phyloP scores from a whole-genome alignment of 164 flowering plant genomes.

The Stephania yunnanensis region DNA sequence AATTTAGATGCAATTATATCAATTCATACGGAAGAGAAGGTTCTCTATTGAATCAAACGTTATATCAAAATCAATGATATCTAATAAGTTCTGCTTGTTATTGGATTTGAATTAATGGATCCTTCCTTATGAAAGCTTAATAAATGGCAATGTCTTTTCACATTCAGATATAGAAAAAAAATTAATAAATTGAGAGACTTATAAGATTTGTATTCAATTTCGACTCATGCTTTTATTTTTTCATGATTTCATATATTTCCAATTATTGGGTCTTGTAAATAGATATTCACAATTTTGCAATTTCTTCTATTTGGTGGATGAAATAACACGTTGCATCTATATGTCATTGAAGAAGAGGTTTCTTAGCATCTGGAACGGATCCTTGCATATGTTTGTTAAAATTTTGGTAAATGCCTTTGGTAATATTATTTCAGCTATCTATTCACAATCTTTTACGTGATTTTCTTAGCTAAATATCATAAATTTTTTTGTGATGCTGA shows the following conservation, averaged over 20 bases:
- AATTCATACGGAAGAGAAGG: too few species aligned
- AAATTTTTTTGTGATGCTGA: background rate
- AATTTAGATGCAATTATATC: too few species aligned
- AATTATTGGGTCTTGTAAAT: background rate
- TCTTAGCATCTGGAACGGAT: background rate
- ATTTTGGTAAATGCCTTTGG: background rate
- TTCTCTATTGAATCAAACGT: too few species aligned
- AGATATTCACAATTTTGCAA: background rate
- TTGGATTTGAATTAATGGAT: too few species aligned
- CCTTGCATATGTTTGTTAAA: background rate
- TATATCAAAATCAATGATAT: too few species aligned
- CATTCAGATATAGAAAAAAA: background rate
- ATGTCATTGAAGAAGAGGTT: too few species aligned
- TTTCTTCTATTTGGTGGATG: background rate
- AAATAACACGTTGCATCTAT: background rate
- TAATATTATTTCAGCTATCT: background rate
- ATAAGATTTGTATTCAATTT: too few species aligned
- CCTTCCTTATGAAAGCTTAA: background rate
- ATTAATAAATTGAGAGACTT: background rate
- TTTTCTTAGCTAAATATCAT: background rate
- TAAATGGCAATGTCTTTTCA: background rate
- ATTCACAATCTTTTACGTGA: background rate
- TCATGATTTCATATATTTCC: background rate
- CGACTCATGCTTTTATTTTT: background rate
- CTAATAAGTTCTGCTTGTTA: too few species aligned